A percentile compares a stretch with the other conserved stretches of the same genome.
Conservation (phyloP, 140 eudicot genomes). For the Bidens hawaiensis region DNA sequence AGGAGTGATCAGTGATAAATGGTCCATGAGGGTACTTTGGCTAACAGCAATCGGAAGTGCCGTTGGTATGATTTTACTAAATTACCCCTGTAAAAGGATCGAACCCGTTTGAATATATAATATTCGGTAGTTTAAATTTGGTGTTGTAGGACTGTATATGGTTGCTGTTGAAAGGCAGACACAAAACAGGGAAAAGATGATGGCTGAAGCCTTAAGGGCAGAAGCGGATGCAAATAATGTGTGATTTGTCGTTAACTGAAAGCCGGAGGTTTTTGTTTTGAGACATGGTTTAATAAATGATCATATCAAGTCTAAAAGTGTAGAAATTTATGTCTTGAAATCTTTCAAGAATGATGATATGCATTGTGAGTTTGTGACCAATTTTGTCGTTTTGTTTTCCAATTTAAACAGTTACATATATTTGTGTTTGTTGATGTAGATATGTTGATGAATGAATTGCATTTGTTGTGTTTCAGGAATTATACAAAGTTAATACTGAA, state of each 20-base stretch:
- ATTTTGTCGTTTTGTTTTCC: not conserved
- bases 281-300: slow-evolving; percentile 20
- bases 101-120: not conserved
- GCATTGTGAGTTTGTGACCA: not conserved
- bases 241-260: not conserved
- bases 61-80: slow-evolving; percentile 39
- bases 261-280: not conserved
- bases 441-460: not conserved
- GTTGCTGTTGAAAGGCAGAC: slow-evolving; percentile 87
- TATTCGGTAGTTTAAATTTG: slow-evolving; percentile 1
- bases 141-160: slow-evolving; percentile 67
- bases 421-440: slow-evolving; percentile 9
- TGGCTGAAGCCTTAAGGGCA: slow-evolving; percentile 69
- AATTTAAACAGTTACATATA: not conserved
- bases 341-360: slow-evolving; percentile 15
- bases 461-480: not conserved
- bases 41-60: slow-evolving; percentile 86
- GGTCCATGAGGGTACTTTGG: slow-evolving; percentile 89
- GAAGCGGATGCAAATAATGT: slow-evolving; percentile 39
- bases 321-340: not conserved
- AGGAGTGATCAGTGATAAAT: slow-evolving; percentile 73
- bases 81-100: not conserved
- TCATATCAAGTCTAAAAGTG: not conserved
- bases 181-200: slow-evolving; percentile 71
- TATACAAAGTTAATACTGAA: too few species aligned